Evolutionary conservation across 2,329 filamentous ascomycete species (phyloP).

Genomic region (Tolypocladium endophyticum): DNA sequence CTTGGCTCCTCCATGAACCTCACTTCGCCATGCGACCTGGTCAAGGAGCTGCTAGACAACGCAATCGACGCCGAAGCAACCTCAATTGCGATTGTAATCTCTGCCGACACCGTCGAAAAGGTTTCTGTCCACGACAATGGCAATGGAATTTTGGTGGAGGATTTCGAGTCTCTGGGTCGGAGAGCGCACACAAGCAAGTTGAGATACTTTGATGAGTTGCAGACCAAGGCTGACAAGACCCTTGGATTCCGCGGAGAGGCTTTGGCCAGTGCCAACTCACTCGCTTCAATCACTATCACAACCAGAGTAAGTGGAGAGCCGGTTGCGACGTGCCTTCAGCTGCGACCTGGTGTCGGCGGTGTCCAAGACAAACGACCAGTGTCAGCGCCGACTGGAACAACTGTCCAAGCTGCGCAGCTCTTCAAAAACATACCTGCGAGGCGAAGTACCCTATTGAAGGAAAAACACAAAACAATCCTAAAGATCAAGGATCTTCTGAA

Average conservation of each 20-base stretch:
- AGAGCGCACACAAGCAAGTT: constrained; percentile 69
- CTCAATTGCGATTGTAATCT: constrained; percentile 52
- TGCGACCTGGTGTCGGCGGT: constrained; percentile 25
- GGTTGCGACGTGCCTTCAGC: constrained; percentile 39
- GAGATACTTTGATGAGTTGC: constrained; percentile 50
- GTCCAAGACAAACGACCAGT: constrained; percentile 17
- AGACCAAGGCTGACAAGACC: constrained; percentile 40
- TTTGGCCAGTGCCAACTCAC: constrained; percentile 51
- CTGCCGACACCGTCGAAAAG: constrained; percentile 55
- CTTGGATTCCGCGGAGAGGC: constrained; percentile 73
- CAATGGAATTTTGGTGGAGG: constrained; percentile 53
- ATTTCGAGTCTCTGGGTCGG: constrained; percentile 52
- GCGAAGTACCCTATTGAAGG: constrained; percentile 44
- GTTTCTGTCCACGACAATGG: constrained; percentile 67
- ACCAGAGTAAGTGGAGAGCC: constrained; percentile 53
- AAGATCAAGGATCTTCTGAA: constrained; percentile 51
- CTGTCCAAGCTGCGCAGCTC: constrained; percentile 48
- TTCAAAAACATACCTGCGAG: constrained; percentile 55
- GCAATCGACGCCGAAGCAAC: constrained; percentile 62
- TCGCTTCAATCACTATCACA: constrained; percentile 50
- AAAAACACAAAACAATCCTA: constrained; percentile 42
- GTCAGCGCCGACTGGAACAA: constrained; percentile 57
- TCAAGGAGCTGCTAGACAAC: constrained; percentile 74
- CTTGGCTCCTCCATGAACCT: constrained; percentile 53
- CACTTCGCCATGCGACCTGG: constrained; percentile 46